Conservation (phyloP, 2,329 filamentous ascomycete genomes). For the Harringtonia aguacate region DNA sequence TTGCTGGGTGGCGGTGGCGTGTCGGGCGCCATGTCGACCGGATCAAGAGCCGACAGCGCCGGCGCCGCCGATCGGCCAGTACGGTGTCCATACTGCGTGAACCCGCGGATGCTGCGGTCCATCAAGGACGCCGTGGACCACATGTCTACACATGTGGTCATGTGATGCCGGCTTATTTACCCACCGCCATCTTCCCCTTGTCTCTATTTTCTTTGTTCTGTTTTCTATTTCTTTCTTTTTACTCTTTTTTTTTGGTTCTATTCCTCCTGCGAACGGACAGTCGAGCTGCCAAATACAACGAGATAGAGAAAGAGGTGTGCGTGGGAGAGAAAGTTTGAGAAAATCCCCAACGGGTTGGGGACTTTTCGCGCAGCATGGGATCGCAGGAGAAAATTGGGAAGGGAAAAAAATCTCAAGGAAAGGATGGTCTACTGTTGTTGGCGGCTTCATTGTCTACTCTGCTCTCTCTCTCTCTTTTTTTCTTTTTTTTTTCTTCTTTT, state of each 20-base stretch:
- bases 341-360: too few relatives aligned
- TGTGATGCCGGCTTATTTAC: too few relatives aligned
- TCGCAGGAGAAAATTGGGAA: too few relatives aligned
- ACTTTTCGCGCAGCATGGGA: too few relatives aligned
- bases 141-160: constrained; percentile 50
- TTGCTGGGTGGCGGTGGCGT: constrained; percentile 15
- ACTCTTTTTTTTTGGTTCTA: not conserved
- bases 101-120: constrained; percentile 47
- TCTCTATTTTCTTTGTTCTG: not conserved
- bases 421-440: too few relatives aligned
- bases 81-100: constrained; percentile 50
- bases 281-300: too few relatives aligned
- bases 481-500: not conserved
- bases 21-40: constrained; percentile 31
- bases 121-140: constrained; percentile 54
- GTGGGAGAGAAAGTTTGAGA: too few relatives aligned
- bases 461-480: not conserved
- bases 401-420: too few relatives aligned
- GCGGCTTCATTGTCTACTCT: too few relatives aligned
- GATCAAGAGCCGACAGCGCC: not conserved
- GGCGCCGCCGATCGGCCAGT: constrained; percentile 33
- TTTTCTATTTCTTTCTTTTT: not conserved
- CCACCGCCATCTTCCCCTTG: not conserved
- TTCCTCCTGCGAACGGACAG: not conserved
- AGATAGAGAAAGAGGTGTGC: too few relatives aligned